Evolutionary conservation across 352 stramenopile species (phyloP).

Genomic region (Saprolegnia parasitica): DNA sequence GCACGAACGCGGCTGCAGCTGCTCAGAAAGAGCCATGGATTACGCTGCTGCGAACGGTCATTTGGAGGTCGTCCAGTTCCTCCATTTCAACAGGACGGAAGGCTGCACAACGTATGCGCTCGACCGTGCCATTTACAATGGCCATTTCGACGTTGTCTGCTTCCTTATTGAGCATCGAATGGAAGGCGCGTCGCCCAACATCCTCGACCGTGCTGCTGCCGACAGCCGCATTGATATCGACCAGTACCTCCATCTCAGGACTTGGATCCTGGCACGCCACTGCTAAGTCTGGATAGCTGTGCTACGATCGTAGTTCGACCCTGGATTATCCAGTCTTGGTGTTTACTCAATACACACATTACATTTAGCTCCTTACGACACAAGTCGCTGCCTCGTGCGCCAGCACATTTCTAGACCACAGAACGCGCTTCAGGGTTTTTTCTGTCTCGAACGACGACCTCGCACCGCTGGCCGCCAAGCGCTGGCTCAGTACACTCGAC

Average conservation of each 20-base stretch:
- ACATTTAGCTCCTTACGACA: too few relatives aligned
- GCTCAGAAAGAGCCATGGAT: conserved; percentile 38
- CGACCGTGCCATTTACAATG: conserved; percentile 39
- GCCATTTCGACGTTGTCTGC: conserved; percentile 34
- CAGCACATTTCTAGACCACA: too few relatives aligned
- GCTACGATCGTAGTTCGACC: too few relatives aligned
- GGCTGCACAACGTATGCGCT: conserved; percentile 34
- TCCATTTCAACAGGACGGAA: conserved; percentile 35
- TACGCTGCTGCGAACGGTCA: conserved; percentile 40
- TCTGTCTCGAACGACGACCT: too few relatives aligned
- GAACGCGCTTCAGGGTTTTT: too few relatives aligned
- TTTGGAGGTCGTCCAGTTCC: conserved; percentile 39
- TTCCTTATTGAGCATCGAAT: conserved; percentile 32
- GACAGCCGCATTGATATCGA: conserved; percentile 26
- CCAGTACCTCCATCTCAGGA: conserved; percentile 20
- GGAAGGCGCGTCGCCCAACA: conserved; percentile 30
- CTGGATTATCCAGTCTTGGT: too few relatives aligned
- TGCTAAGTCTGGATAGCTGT: too few relatives aligned
- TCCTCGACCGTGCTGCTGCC: conserved; percentile 30
- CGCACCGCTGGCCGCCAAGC: too few relatives aligned
- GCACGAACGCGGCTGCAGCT: conserved; percentile 31
- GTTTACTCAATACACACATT: too few relatives aligned
- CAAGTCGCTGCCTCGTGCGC: too few relatives aligned
- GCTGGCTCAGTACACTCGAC: too few relatives aligned
- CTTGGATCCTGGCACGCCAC: too few relatives aligned